Evolutionary conservation across 1,284 basidiomycete genomes (phyloP).

Genomic region (Trametes sp.): DNA sequence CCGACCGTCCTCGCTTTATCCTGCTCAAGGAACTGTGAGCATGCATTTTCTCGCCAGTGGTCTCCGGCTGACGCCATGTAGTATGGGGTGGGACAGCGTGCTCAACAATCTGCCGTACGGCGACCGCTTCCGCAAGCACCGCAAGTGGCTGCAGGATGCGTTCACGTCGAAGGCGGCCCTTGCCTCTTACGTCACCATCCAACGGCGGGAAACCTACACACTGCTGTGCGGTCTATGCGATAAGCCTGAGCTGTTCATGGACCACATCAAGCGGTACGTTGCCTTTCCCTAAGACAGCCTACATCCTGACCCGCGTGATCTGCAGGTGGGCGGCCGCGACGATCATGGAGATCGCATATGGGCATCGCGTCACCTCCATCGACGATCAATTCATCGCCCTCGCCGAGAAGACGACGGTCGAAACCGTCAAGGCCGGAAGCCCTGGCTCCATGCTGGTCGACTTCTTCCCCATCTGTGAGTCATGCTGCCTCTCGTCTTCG

Average conservation of each 20-base stretch:
- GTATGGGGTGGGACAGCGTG: slow-evolving; percentile 36
- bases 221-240: slow-evolving; percentile 36
- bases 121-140: slow-evolving; percentile 41
- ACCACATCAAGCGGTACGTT: slow-evolving; percentile 37
- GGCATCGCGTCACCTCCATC: slow-evolving; percentile 31
- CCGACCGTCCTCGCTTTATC: slow-evolving; percentile 43
- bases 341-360: slow-evolving; percentile 38
- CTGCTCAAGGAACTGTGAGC: slow-evolving; percentile 41
- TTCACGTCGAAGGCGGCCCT: slow-evolving; percentile 33
- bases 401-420: slow-evolving; percentile 32
- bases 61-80: slow-evolving; percentile 11
- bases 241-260: slow-evolving; percentile 35
- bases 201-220: slow-evolving; percentile 36
- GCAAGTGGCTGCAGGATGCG: slow-evolving; percentile 41
- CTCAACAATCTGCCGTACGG: slow-evolving; percentile 39
- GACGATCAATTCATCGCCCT: slow-evolving; percentile 33
- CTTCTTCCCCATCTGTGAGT: slow-evolving; percentile 37
- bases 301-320: not conserved
- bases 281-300: not conserved
- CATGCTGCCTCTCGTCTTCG: not conserved
- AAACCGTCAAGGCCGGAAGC: slow-evolving; percentile 32
- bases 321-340: slow-evolving; percentile 34
- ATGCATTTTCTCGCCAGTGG: too few relatives aligned
- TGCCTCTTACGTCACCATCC: slow-evolving; percentile 35
- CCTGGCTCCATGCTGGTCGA: slow-evolving; percentile 39